phyloP scores from a whole-genome alignment of 2,329 filamentous ascomycete species.

The Talaromyces sp. region DNA sequence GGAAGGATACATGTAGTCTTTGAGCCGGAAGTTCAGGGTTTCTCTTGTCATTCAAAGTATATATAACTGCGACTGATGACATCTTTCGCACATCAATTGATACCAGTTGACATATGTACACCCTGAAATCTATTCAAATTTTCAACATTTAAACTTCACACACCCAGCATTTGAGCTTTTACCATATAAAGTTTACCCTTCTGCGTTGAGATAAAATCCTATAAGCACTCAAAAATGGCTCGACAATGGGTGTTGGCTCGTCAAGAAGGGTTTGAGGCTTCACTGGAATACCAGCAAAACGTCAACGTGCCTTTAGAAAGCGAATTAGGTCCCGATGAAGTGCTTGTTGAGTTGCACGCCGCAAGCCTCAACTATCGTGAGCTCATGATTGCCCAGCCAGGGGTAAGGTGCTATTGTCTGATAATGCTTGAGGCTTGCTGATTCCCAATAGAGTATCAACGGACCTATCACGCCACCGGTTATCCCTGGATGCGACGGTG shows the following conservation, averaged over 20 bases:
- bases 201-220: not conserved
- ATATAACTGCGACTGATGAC: too few species aligned
- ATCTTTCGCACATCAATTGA: too few species aligned
- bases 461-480: conserved; percentile 4
- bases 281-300: conserved; percentile 27
- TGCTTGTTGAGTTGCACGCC: conserved; percentile 4
- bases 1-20: not conserved
- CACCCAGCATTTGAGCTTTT: too few species aligned
- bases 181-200: too few species aligned
- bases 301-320: not conserved
- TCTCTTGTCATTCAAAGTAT: not conserved
- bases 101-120: too few species aligned
- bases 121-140: too few species aligned
- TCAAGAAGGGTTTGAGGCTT: conserved; percentile 30
- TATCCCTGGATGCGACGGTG: conserved; percentile 58
- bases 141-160: not conserved
- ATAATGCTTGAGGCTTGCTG: not conserved
- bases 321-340: conserved; percentile 2
- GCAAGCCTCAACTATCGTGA: conserved; percentile 9
- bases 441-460: not conserved
- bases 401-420: not conserved
- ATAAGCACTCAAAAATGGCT: conserved; percentile 13
- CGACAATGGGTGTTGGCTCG: conserved; percentile 27
- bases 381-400: conserved; percentile 1
- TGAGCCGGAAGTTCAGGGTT: not conserved